phyloP scores from a whole-genome alignment of 2,329 filamentous ascomycete genomes.

The Neoarthrinium moseri region DNA sequence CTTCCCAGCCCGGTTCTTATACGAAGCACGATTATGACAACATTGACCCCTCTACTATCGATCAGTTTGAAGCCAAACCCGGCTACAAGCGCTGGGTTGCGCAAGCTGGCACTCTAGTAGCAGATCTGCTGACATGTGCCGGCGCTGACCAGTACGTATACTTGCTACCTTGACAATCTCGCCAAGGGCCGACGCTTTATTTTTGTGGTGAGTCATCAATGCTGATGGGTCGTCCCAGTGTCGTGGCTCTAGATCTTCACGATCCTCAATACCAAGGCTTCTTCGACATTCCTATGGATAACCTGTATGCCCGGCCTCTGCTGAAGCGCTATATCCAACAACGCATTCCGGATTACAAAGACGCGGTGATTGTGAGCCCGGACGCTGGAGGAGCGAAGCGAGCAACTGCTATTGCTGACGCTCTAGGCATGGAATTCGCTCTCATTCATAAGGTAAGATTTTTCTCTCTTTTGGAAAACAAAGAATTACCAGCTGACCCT shows the following conservation, averaged over 20 bases:
- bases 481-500: conserved; percentile 18
- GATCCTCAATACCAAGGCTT: conserved; percentile 98
- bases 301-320: conserved; percentile 82
- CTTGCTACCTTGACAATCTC: conserved; percentile 1
- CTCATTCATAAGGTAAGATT: conserved; percentile 88
- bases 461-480: neutral
- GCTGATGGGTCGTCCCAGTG: conserved; percentile 29
- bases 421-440: conserved; percentile 90
- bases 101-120: conserved; percentile 91
- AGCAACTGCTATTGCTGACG: conserved; percentile 91
- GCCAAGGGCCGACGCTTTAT: neutral
- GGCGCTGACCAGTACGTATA: conserved; percentile 81
- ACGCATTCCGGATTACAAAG: conserved; percentile 79
- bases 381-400: conserved; percentile 96
- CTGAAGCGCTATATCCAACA: conserved; percentile 72
- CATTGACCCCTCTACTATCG: conserved; percentile 43
- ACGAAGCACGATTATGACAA: conserved; percentile 67
- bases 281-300: conserved; percentile 98
- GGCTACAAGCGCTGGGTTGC: conserved; percentile 99
- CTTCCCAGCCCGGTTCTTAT: conserved; percentile 46
- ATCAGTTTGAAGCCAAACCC: conserved; percentile 72
- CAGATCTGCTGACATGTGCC: conserved; percentile 90
- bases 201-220: conserved; percentile 2
- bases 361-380: conserved; percentile 90
- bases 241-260: conserved; percentile 96